Conservation (phyloP, 768 basidiomycete genomes). For the Lanmaoa pseudosensibilis region DNA sequence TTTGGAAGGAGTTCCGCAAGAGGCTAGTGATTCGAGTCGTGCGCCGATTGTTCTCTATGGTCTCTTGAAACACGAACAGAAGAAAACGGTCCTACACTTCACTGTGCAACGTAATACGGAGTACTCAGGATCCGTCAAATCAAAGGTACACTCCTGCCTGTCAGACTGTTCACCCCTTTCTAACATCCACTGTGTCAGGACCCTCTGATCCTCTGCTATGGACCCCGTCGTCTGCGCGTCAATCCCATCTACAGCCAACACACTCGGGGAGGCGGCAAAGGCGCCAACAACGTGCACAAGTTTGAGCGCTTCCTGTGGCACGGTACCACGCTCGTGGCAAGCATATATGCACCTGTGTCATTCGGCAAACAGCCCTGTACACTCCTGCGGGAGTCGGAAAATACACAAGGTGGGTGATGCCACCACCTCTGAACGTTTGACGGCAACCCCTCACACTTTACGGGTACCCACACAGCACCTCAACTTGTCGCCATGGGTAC, state of each 20-base stretch:
- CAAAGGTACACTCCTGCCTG: slow-evolving; percentile 59
- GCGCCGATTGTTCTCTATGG: slow-evolving; percentile 71
- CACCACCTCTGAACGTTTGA: not conserved
- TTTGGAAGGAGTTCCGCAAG: slow-evolving; percentile 72
- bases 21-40: slow-evolving; percentile 39
- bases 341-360: slow-evolving; percentile 82
- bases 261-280: slow-evolving; percentile 84
- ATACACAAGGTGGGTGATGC: slow-evolving; percentile 57
- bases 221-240: slow-evolving; percentile 79
- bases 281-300: slow-evolving; percentile 96
- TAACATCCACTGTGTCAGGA: slow-evolving; percentile 50
- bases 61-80: slow-evolving; percentile 93
- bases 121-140: slow-evolving; percentile 82
- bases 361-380: slow-evolving; percentile 81
- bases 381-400: slow-evolving; percentile 67
- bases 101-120: slow-evolving; percentile 94
- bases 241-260: slow-evolving; percentile 94
- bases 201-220: slow-evolving; percentile 83
- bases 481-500: slow-evolving; percentile 87
- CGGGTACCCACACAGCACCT: slow-evolving; percentile 47
- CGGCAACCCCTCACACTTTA: not conserved
- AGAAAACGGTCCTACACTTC: slow-evolving; percentile 89
- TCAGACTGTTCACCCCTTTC: not conserved
- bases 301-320: slow-evolving; percentile 89
- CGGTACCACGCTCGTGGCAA: slow-evolving; percentile 78